phyloP scores from a whole-genome alignment of 2,329 filamentous ascomycete genomes.

The Xylaria sp. region DNA sequence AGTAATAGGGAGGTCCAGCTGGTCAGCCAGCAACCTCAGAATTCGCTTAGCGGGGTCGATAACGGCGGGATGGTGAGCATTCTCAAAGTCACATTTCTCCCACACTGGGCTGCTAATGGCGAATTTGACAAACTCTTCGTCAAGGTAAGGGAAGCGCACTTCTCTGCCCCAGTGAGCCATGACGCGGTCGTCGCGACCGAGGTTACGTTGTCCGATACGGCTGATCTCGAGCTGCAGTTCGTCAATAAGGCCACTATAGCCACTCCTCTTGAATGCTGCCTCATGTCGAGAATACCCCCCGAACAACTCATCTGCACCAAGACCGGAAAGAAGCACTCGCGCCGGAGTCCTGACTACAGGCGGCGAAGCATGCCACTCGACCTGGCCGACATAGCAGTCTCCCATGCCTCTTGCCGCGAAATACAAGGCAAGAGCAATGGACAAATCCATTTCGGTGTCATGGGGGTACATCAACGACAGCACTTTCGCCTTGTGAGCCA shows the following conservation, averaged over 20 bases:
- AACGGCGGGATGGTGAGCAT: conserved; percentile 51
- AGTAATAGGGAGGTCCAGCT: conserved; percentile 76
- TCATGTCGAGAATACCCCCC: conserved; percentile 90
- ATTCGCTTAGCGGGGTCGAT: conserved; percentile 85
- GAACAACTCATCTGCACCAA: conserved; percentile 96
- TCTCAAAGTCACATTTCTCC: conserved; percentile 90
- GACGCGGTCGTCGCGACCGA: conserved; percentile 92
- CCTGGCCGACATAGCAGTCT: conserved; percentile 51
- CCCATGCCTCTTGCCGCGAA: conserved; percentile 86
- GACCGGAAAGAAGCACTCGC: conserved; percentile 86
- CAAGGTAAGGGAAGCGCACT: conserved; percentile 88
- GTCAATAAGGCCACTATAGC: conserved; percentile 77
- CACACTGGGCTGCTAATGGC: conserved; percentile 78
- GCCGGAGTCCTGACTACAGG: conserved; percentile 68
- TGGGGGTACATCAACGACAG: conserved; percentile 88
- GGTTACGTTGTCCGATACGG: conserved; percentile 90
- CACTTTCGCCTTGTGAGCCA: conserved; percentile 74
- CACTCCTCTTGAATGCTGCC: conserved; percentile 75
- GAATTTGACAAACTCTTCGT: conserved; percentile 87
- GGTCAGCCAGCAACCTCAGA: conserved; percentile 79
- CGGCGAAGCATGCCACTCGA: conserved; percentile 42
- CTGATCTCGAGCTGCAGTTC: conserved; percentile 88
- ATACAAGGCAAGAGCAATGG: conserved; percentile 92
- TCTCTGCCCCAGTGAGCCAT: conserved; percentile 91
- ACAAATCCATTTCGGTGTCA: conserved; percentile 98